Base-by-base conservation (phyloP, 2,329 filamentous ascomycete genomes). In the Fusarium sarcochroum region DNA sequence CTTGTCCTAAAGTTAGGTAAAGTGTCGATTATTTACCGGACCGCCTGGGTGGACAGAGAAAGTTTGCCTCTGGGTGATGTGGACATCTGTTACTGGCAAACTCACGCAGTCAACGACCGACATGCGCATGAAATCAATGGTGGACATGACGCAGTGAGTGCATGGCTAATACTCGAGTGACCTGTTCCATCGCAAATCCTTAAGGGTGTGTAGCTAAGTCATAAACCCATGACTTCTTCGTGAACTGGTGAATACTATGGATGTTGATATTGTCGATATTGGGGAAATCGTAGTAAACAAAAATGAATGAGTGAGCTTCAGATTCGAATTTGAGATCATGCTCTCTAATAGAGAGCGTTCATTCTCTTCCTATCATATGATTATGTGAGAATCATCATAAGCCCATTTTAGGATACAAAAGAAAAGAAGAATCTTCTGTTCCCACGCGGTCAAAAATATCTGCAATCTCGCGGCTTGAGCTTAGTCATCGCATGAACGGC, bases 301-400 rank as follows among this genome's bases (percentile, higher is more conserved):
- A 56, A 57, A 37, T 38, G 34, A 34, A 61, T 20, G 44, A 53
- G 15, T 20, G 46, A 66, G 86, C 86, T 87, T 89, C 87, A 89
- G 87, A 89, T 86, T 84, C 78, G 77, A 80, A 80, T 79, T 82
- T 89, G 84, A 88, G 84, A 89, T 89, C 87, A 89, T 85, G 81
- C 82, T 83, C 81, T 81, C 83, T 79, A 69, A 71, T 64, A 74
- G 80, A 79, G 79, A 84, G 82, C 84, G 81, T 86, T 89, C 86
- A 89, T 83, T 85, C 87, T 90, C 87, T 90, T 90, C 87, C 87
- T 90, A 90, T 90, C 85, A 87, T 87, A 79, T 79, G 76, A 81
- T 83, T 82, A 81, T 82, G 78, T 76, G 78, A 77, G 80, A 85
- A 87, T 89, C 87, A 89, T 90, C 87, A 90, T 77, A 58, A 88